Conservation (phyloP, 1,284 basidiomycete genomes). For the Microbotryum violaceum region DNA sequence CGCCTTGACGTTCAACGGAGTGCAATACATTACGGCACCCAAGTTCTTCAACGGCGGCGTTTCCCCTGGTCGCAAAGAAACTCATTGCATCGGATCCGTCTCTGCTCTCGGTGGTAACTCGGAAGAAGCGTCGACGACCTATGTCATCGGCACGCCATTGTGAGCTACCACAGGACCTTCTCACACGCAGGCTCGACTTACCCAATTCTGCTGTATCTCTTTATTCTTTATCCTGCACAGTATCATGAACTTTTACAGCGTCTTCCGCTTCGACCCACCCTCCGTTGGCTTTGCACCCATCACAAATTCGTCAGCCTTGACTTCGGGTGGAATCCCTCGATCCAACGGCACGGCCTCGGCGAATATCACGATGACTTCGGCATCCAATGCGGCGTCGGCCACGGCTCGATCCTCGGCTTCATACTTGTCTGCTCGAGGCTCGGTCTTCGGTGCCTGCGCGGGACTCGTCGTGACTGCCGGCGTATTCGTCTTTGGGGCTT, state of each 20-base stretch:
- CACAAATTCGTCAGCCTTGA: not conserved
- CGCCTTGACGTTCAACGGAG: not conserved
- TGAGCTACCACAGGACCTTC: no score
- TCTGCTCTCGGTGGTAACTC: not conserved
- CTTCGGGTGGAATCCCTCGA: no score
- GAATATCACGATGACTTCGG: no score
- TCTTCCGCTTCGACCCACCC: not conserved
- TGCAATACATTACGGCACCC: not conserved
- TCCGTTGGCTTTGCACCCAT: constrained; percentile 1
- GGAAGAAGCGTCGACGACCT: no score
- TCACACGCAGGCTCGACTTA: not conserved
- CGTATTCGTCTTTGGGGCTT: no score
- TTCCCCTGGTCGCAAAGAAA: not conserved
- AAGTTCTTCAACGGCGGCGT: not conserved
- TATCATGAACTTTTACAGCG: not conserved
- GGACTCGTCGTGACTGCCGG: no score
- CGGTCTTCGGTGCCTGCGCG: no score
- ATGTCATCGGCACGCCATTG: no score
- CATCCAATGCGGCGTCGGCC: no score
- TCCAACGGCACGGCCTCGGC: no score
- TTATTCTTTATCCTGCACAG: not conserved
- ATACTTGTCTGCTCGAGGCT: no score
- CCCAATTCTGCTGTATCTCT: not conserved
- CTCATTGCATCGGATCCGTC: not conserved
- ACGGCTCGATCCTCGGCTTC: no score